Conservation (phyloP, 2,329 filamentous ascomycete genomes). For the Cercospora janseana region DNA sequence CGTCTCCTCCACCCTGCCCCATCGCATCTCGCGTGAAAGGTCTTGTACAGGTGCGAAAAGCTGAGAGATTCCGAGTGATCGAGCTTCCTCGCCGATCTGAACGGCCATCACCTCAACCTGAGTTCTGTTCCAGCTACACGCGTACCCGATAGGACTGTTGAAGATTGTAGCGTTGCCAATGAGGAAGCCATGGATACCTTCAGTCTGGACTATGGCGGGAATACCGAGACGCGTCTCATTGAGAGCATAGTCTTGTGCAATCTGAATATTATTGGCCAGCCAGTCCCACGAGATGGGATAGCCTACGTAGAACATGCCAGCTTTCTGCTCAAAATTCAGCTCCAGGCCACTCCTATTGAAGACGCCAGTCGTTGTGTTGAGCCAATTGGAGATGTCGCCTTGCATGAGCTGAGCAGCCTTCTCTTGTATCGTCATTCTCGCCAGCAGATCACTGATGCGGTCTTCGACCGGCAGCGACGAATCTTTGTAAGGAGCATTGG, state of each 20-base stretch:
- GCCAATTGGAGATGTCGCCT: slow-evolving; percentile 70
- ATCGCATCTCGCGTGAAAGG: slow-evolving; percentile 68
- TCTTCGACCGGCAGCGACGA: slow-evolving; percentile 60
- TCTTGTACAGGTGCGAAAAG: slow-evolving; percentile 70
- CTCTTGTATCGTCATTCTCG: slow-evolving; percentile 71
- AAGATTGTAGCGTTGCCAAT: slow-evolving; percentile 74
- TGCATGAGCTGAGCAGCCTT: slow-evolving; percentile 65
- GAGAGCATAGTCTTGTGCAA: slow-evolving; percentile 66
- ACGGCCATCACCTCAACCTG: slow-evolving; percentile 65
- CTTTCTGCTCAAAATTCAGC: slow-evolving; percentile 63
- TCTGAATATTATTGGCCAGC: slow-evolving; percentile 61
- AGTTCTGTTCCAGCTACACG: slow-evolving; percentile 67
- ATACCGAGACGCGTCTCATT: slow-evolving; percentile 68
- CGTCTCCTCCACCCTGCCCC: slow-evolving; percentile 71
- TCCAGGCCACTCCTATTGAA: slow-evolving; percentile 67
- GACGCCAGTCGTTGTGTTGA: slow-evolving; percentile 64
- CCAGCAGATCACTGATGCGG: slow-evolving; percentile 65
- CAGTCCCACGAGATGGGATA: slow-evolving; percentile 63
- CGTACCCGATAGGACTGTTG: slow-evolving; percentile 72
- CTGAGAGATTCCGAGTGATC: slow-evolving; percentile 68
- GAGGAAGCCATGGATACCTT: slow-evolving; percentile 71
- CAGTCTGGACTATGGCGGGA: slow-evolving; percentile 69
- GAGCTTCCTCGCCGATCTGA: slow-evolving; percentile 64
- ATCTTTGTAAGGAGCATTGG: slow-evolving; percentile 51
- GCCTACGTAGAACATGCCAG: slow-evolving; percentile 71